phyloP scores from a whole-genome alignment of 495 filamentous ascomycete species.

The Entonaema liquescens region DNA sequence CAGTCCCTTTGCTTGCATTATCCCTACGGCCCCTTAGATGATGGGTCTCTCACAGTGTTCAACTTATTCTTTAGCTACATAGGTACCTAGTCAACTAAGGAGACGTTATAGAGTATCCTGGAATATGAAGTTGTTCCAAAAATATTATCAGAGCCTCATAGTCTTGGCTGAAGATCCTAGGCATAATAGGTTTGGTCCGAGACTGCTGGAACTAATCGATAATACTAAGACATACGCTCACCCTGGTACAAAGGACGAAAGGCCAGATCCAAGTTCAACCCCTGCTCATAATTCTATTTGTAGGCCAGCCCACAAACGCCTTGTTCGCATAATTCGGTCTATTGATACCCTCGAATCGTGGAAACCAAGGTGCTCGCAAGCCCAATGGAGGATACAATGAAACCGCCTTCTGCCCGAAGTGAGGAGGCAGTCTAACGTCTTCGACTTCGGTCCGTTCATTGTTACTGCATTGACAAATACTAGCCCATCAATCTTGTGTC shows the following conservation, averaged over 20 bases:
- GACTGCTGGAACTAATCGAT: not conserved
- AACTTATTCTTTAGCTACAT: not conserved
- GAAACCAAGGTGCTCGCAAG: not conserved
- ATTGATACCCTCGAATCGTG: not conserved
- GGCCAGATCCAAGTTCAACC: not conserved
- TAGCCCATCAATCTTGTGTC: not conserved
- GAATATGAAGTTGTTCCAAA: not conserved
- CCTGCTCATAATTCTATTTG: not conserved
- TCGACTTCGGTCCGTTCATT: not conserved
- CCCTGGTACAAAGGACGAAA: not conserved
- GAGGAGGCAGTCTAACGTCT: not conserved
- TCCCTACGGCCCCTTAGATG: not conserved
- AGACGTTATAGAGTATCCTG: not conserved
- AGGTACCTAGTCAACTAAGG: too few species aligned
- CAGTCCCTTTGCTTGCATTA: not conserved
- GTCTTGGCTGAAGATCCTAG: not conserved
- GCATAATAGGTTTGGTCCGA: not conserved
- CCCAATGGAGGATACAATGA: not conserved
- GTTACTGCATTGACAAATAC: constrained; percentile 28
- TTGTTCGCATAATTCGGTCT: not conserved
- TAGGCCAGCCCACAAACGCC: not conserved
- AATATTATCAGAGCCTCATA: not conserved
- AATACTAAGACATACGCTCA: not conserved
- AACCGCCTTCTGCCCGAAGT: constrained; percentile 15
- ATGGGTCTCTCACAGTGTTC: not conserved